A percentile compares a stretch with the other conserved stretches of the same genome.
Evolutionary conservation across 2,329 filamentous ascomycete genomes (phyloP).

Genomic region (Penicillium sp.): DNA sequence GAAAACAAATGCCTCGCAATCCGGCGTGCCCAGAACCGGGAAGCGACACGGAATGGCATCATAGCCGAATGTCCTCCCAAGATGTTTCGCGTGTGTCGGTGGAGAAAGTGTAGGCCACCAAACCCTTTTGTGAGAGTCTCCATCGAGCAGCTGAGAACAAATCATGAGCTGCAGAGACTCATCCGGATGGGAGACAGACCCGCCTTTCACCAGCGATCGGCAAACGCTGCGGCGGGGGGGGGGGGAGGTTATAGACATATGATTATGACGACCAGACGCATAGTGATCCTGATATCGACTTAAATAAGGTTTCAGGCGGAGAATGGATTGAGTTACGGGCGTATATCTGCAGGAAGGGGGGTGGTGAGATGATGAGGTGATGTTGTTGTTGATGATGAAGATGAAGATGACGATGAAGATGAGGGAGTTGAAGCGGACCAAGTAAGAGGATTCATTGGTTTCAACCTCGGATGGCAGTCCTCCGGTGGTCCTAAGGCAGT

Average conservation of each 20-base stretch:
- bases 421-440: background rate
- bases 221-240: slow-evolving; percentile 16
- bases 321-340: background rate
- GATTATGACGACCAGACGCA: background rate
- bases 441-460: background rate
- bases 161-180: slow-evolving; percentile 7
- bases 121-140: background rate
- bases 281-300: background rate
- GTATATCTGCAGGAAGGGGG: background rate
- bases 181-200: slow-evolving; percentile 2
- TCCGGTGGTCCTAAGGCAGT: background rate
- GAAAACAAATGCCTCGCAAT: slow-evolving; percentile 9
- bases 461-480: slow-evolving; percentile 1
- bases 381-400: too few species aligned
- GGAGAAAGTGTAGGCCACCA: background rate
- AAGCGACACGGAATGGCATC: slow-evolving; percentile 10
- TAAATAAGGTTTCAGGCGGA: background rate
- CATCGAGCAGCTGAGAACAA: slow-evolving; percentile 4
- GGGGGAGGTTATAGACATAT: background rate
- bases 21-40: slow-evolving; percentile 2
- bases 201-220: slow-evolving; percentile 14
- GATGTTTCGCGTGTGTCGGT: slow-evolving; percentile 1
- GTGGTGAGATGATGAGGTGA: background rate
- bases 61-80: slow-evolving; percentile 2
- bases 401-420: background rate